These are phyloP conservation scores for Tetradesmus lagerheimii DNA, from an alignment of 139 green algal species.

Conservation along the genomic window DNA sequence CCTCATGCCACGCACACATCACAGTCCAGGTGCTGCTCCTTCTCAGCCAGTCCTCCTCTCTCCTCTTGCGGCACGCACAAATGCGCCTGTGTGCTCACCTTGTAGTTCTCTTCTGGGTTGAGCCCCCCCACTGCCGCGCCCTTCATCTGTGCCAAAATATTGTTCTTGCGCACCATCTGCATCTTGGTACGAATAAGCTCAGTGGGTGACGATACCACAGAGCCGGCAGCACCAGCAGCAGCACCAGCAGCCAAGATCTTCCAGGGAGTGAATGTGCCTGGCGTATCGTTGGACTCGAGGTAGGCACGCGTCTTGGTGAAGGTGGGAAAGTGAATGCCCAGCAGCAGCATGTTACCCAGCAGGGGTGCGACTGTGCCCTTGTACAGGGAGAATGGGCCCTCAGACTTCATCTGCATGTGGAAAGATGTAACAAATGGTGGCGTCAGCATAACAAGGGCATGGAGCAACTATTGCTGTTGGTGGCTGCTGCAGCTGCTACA, in stretches of 20 bases:
- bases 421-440: neutral
- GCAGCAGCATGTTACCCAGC: conserved; percentile 61
- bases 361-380: conserved; percentile 56
- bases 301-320: conserved; percentile 46
- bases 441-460: neutral
- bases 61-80: too few relatives aligned
- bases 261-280: conserved; percentile 40
- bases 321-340: conserved; percentile 62
- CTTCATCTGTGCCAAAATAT: conserved; percentile 49
- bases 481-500: neutral
- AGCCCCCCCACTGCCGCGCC: conserved; percentile 17
- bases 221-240: conserved; percentile 51
- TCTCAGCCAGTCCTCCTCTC: too few relatives aligned
- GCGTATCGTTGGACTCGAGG: conserved; percentile 43
- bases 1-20: too few relatives aligned
- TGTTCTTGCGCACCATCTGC: conserved; percentile 56
- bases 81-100: neutral
- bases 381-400: conserved; percentile 55
- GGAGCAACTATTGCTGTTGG: neutral
- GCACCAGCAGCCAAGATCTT: conserved; percentile 55
- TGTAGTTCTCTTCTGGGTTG: conserved; percentile 58
- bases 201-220: conserved; percentile 48
- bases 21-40: too few relatives aligned
- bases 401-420: conserved; percentile 28
- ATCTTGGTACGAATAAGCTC: conserved; percentile 64